Conservation (phyloP, 768 basidiomycete species). For the Kwoniella botswanensis region DNA sequence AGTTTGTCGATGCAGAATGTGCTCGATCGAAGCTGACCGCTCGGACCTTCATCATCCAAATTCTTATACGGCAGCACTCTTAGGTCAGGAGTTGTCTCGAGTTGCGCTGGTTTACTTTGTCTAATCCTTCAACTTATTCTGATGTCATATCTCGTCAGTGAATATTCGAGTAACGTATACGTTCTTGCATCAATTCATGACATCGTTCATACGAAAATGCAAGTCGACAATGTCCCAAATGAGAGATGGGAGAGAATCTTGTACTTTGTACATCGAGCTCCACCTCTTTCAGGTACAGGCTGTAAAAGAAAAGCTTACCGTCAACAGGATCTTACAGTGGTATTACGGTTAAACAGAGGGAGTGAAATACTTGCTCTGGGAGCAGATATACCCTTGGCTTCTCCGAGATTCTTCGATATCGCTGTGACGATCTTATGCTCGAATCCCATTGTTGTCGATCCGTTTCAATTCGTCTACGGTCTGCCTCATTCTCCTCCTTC, state of each 20-base stretch:
- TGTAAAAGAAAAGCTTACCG: background rate
- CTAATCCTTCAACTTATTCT: no score
- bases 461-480: background rate
- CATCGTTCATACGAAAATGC: background rate
- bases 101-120: no score
- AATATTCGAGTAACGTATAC: no score
- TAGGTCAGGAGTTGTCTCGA: no score
- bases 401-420: background rate
- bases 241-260: background rate
- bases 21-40: no score
- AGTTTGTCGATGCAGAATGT: no score
- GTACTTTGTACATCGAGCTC: background rate
- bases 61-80: no score
- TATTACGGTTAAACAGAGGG: background rate
- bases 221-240: background rate
- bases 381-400: background rate
- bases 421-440: background rate
- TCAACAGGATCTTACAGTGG: background rate
- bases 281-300: background rate
- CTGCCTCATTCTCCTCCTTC: background rate
- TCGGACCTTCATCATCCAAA: no score
- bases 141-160: no score
- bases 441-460: background rate
- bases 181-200: no score
- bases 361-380: background rate